Conservation (phyloP, 1,284 basidiomycete genomes). For the Papiliotrema laurentii region DNA sequence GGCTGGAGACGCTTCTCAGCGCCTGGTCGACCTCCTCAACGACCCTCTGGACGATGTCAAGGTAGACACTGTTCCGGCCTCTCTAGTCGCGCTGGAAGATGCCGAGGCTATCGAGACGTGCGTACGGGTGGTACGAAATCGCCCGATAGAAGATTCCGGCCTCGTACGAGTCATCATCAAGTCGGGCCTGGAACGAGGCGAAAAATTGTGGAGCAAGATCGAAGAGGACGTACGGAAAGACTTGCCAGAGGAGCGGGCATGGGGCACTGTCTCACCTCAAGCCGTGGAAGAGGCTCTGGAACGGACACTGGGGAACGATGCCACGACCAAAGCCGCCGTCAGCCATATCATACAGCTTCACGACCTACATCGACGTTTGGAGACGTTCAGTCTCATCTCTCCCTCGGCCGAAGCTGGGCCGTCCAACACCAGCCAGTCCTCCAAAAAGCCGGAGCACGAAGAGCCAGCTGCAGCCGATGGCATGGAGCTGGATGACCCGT, state of each 20-base stretch:
- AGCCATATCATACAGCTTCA: not conserved
- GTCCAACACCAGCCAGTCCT: not conserved
- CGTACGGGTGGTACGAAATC: not conserved
- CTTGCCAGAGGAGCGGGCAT: no score
- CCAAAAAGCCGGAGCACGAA: not conserved
- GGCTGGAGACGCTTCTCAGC: not conserved
- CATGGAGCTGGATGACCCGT: constrained; percentile 64
- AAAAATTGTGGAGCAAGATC: not conserved
- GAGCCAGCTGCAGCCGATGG: no score
- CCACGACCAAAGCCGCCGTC: no score
- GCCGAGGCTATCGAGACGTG: not conserved
- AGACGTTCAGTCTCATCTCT: not conserved
- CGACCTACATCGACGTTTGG: not conserved
- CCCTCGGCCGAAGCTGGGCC: not conserved
- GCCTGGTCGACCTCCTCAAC: not conserved
- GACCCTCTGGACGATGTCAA: not conserved
- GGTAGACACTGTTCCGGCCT: not conserved
- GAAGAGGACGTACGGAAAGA: not conserved
- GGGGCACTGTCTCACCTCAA: not conserved
- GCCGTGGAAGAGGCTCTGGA: not conserved
- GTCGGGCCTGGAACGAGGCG: not conserved
- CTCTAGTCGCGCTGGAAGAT: not conserved
- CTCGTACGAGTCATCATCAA: not conserved
- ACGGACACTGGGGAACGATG: not conserved
- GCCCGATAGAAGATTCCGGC: not conserved